Conservation (phyloP, 2,329 filamentous ascomycete species). For the Dothistroma septosporum region DNA sequence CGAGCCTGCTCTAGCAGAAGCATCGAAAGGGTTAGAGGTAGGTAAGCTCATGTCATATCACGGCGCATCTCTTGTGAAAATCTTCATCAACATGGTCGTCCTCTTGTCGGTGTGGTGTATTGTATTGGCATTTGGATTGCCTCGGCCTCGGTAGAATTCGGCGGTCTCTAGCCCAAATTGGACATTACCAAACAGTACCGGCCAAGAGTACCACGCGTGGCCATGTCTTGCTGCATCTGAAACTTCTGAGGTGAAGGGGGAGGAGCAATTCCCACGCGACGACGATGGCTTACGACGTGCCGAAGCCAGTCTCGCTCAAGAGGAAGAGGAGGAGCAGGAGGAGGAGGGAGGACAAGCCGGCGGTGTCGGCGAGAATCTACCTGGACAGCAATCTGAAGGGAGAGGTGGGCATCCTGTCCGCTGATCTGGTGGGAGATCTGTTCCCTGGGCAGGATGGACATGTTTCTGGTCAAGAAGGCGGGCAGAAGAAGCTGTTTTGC, state of each 20-base stretch:
- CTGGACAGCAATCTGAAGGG: slow-evolving; percentile 82
- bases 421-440: slow-evolving; percentile 77
- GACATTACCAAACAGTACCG: slow-evolving; percentile 1
- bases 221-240: neutral
- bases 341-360: slow-evolving; percentile 60
- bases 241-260: neutral
- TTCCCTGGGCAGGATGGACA: slow-evolving; percentile 51
- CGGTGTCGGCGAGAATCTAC: slow-evolving; percentile 73
- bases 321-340: slow-evolving; percentile 51
- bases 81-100: neutral
- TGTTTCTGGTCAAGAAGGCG: neutral
- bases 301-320: slow-evolving; percentile 46
- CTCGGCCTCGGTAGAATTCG: slow-evolving; percentile 1
- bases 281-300: slow-evolving; percentile 44
- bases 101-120: neutral
- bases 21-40: too few species aligned
- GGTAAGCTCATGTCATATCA: neutral
- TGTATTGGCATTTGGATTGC: neutral
- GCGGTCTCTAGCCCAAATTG: neutral
- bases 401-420: slow-evolving; percentile 79
- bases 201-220: slow-evolving; percentile 3
- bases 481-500: slow-evolving; percentile 48
- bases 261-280: neutral
- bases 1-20: too few species aligned
- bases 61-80: too few species aligned